Evolutionary conservation across 1,284 basidiomycete species (phyloP), one percentile per base, ranked within the genome.

Genomic region (Ceratobasidium papillatum): DNA sequence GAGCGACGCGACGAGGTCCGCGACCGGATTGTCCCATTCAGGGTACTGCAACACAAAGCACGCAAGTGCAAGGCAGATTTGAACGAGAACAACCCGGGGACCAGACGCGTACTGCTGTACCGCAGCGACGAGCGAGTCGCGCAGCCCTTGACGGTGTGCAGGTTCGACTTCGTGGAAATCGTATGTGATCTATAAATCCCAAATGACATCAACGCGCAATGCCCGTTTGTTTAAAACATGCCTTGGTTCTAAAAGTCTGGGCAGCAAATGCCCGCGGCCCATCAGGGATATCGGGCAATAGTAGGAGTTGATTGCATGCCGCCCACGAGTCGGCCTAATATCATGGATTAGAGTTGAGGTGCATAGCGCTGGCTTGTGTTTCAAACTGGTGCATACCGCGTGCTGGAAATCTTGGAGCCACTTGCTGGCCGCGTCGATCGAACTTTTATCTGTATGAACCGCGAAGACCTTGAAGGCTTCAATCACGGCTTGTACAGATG

Each of bases 361-460:
- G 3, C 17, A 45, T n/a, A 27, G n/a, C 19, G 43, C 11, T 32
- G 0, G 14, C 47, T 63, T 45, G 61, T 25, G 61, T 47, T 63
- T 63, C 38, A 19, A 3, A 25, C 34, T 27, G 38, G 84, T 81
- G 94, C 90, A 90, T 90, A 96, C 95, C 85, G 94, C 95, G 86
- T 97, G 95, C 85, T 98, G 95, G 82, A 97, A 98, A 83, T 95
- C 94, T 85, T 95, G 93, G 76, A 98, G 90, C 94, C 94, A 97
- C 78, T 90, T 85, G 84, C 95, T 96, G 78, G 95, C 95, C 77
- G 87, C 88, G 78, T 94, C 92, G 79, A 98, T 89, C 12, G 94
- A 90, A 17, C 83, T 83, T 78, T 94, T 91, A 86, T 98, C 93
- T 36, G 96, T 94, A 52, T 91, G 89, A 75, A 88, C 87, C 78